Evolutionary conservation across 768 basidiomycete genomes (phyloP), one percentile per base, ranked within the genome.

Genomic region (Boletus fagicola): DNA sequence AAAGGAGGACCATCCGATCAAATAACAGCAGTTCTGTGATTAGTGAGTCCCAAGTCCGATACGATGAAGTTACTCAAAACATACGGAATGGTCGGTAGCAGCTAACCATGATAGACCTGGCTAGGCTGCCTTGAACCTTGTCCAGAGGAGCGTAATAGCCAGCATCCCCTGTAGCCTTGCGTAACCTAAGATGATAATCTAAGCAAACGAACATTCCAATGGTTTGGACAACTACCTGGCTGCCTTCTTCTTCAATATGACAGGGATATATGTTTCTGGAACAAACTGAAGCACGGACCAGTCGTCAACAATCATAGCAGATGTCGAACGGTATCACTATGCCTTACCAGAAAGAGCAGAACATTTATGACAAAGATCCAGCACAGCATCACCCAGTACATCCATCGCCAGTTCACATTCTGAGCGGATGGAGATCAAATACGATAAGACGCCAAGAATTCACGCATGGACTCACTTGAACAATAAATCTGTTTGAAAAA

Each of bases 1-100:
- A 75, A 5, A 87, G 70, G 5, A 92, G 76, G 0, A 87, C 86
- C 89, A 92, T 93, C n/a, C 80, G 77, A 62, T 94, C 88, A 49
- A 76, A 80, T 0, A 82, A 42, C 5, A 90, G 72, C 7, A 91
- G 73, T 67, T 84, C 87, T 88, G 57, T 36, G 18, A 53, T 7
- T 22, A 47, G 10, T 44, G 10, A 20, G 10, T 54, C 22, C 47
- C 18, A 49, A 18, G 28, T n/a, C 2, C 2, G 7, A 30, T 3
- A 15, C 20, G 20, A 3, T 9, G 13, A 16, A 24, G 30, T 10
- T 33, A 18, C 3, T 30, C 18, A 20, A 33, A 33, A 74, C 87
- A 52, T 66, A 90, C 90, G 75, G 68, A 94, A 92, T 1, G 92
- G 90, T 8, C 76, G 83, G 52, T 79, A 85, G 60, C 85, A 85